Conservation (phyloP, 768 basidiomycete genomes). For the Trametes villosa region DNA sequence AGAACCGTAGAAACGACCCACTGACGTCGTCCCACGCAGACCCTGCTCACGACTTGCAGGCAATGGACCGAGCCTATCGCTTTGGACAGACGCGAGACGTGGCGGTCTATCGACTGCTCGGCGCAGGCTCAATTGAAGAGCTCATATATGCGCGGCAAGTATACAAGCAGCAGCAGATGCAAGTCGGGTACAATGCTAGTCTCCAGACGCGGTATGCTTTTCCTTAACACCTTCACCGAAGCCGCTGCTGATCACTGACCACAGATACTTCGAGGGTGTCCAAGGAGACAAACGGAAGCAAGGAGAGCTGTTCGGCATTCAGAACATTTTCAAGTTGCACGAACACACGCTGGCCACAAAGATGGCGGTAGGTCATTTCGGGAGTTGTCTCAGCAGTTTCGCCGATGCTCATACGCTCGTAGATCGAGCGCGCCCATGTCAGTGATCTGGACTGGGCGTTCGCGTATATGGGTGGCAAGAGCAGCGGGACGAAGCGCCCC, state of each 20-base stretch:
- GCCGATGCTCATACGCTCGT: neutral
- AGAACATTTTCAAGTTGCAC: slow-evolving; percentile 84
- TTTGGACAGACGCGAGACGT: slow-evolving; percentile 90
- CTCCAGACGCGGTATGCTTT: slow-evolving; percentile 72
- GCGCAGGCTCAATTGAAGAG: slow-evolving; percentile 87
- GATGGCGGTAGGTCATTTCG: slow-evolving; percentile 55
- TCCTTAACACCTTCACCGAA: neutral
- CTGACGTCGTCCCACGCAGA: slow-evolving; percentile 51
- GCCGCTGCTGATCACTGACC: neutral
- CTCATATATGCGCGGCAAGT: slow-evolving; percentile 88
- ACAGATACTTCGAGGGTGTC: slow-evolving; percentile 79
- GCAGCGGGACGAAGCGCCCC: slow-evolving; percentile 24
- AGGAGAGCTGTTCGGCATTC: slow-evolving; percentile 84
- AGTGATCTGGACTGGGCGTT: slow-evolving; percentile 83
- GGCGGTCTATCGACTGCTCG: slow-evolving; percentile 79
- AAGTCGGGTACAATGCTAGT: slow-evolving; percentile 85
- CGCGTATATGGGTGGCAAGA: slow-evolving; percentile 58
- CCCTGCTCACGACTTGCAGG: slow-evolving; percentile 93
- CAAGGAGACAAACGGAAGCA: slow-evolving; percentile 75
- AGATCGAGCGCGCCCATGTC: slow-evolving; percentile 82
- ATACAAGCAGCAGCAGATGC: slow-evolving; percentile 94
- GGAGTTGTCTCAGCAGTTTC: neutral
- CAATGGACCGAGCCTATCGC: slow-evolving; percentile 86
- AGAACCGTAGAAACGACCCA: neutral
- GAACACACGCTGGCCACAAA: slow-evolving; percentile 75